Evolutionary conservation across 192 early-diverging fungal species (phyloP), one percentile per base, ranked within the genome.

Genomic region (Backusella tuberculispora): DNA sequence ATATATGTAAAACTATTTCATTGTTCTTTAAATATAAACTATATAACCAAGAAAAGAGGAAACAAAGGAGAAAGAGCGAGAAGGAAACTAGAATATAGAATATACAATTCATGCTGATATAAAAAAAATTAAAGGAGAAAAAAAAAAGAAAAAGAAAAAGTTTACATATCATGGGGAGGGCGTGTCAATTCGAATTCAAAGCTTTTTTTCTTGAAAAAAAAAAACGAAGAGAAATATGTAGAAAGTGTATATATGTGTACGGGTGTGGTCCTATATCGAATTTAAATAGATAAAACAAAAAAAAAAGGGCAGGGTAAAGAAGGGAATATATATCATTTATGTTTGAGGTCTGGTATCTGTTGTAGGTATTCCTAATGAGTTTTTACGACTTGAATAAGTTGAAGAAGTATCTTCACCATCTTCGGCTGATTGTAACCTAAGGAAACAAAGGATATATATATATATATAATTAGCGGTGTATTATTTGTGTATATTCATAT

Each of bases 271-370:
- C 10, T 56, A 56, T 50, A 50, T 56, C 19, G 21, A 56, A 24
- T 56, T 56, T 56, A 56, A 56, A 56, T 56, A 56, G 50, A 56
- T 56, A 21, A 56, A 21, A 56, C 19, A 56, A 56, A 3, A n/a
- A n/a, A n/a, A n/a, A n/a, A n/a, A n/a, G n/a, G n/a, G n/a, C n/a
- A 1, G 19, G 1, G 50, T 21, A 21, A 21, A 24, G 9, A 4
- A 21, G 50, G 50, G 50, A 9, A 56, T 56, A 56, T 21, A 19
- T 56, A 15, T 48, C 6, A 21, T 12, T 56, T 56, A 56, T 56
- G 50, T 56, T 56, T 56, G 50, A 56, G 50, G 50, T 56, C 50
- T 56, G 19, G 21, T 12, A 56, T 56, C 50, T 56, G 50, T 10
- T 21, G n/a, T 21, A 17, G 50, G n/a, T 12, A 56, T 8, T 12